Evolutionary conservation across 2,329 filamentous ascomycete species (phyloP), one percentile per base, ranked within the genome.

Genomic region (Aspergillus intermedius): DNA sequence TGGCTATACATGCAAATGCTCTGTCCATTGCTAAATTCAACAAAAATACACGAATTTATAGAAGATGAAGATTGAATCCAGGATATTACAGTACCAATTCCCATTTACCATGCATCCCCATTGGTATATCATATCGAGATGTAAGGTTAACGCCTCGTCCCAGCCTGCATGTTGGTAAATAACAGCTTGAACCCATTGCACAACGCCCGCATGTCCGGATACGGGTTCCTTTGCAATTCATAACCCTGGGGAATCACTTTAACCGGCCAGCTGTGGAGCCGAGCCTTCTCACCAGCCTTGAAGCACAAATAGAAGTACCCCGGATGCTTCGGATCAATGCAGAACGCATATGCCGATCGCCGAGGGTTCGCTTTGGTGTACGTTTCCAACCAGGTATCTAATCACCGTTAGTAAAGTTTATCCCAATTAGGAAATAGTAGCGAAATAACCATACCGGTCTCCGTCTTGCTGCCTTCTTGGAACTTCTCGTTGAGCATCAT

Each of bases 261-360:
- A 55, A 98, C 88, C 4, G 83, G 82, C 84, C 91, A 91, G 42
- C 82, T 83, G 54, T 87, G 83, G 46, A 91, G 81, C 41, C 77
- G 78, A 2, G 88, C 86, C 44, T 79, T 77, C 59, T 84, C 80
- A 52, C 88, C 91, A 21, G 90, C 88, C 74, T 97, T 97, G 82
- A 96, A 98, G 74, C 90, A 95, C 37, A 98, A 80, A 74, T 83
- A 86, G 73, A 98, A 98, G 75, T 95, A 95, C 30, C 93, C 93
- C 0, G 93, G 88, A 65, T 91, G 86, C 69, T 91, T 91, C 30
- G 86, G 79, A 66, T 97, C 90, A 65, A 95, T 84, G 77, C 91
- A 97, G 77, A 98, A 97, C 42, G 88, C 87, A 69, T 98, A 98
- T 57, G 89, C 87, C 53, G 88, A 94, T 54, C 91, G 88, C 65